phyloP scores from a whole-genome alignment of 2,329 filamentous ascomycete genomes.

The Cercospora zeae-maydis region DNA sequence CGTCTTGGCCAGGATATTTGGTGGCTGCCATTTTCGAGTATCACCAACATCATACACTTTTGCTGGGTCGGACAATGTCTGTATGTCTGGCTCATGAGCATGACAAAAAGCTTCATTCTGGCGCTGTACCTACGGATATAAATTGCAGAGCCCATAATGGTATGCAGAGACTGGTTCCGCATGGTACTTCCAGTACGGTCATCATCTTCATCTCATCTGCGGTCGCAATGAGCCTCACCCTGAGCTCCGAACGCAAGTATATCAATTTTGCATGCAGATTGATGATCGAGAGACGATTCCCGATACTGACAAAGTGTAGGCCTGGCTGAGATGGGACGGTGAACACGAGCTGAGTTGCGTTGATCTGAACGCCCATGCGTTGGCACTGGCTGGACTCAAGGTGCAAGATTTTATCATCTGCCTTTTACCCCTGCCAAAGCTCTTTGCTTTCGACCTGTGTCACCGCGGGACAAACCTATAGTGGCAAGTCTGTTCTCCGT shows the following conservation, averaged over 20 bases:
- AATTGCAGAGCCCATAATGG: not conserved
- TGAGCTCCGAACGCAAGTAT: slow-evolving; percentile 15
- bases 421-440: slow-evolving; percentile 13
- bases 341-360: slow-evolving; percentile 9
- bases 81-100: slow-evolving; percentile 15
- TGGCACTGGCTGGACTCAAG: slow-evolving; percentile 13
- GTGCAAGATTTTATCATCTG: slow-evolving; percentile 14
- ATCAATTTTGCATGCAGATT: slow-evolving; percentile 8
- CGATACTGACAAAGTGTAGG: not conserved
- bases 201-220: slow-evolving; percentile 3
- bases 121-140: slow-evolving; percentile 14
- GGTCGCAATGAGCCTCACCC: slow-evolving; percentile 9
- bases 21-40: slow-evolving; percentile 2
- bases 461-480: slow-evolving; percentile 6
- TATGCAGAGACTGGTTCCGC: slow-evolving; percentile 9
- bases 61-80: slow-evolving; percentile 15
- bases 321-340: slow-evolving; percentile 13
- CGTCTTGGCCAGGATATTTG: slow-evolving; percentile 15
- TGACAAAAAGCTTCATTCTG: slow-evolving; percentile 10
- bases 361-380: slow-evolving; percentile 8
- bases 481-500: slow-evolving; percentile 14
- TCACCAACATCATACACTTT: slow-evolving; percentile 12
- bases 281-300: no score
- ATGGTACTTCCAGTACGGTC: slow-evolving; percentile 1
- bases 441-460: slow-evolving; percentile 7